Evolutionary conservation across 31 red algal species (phyloP).

Genomic region (Porphyra umbilicalis): DNA sequence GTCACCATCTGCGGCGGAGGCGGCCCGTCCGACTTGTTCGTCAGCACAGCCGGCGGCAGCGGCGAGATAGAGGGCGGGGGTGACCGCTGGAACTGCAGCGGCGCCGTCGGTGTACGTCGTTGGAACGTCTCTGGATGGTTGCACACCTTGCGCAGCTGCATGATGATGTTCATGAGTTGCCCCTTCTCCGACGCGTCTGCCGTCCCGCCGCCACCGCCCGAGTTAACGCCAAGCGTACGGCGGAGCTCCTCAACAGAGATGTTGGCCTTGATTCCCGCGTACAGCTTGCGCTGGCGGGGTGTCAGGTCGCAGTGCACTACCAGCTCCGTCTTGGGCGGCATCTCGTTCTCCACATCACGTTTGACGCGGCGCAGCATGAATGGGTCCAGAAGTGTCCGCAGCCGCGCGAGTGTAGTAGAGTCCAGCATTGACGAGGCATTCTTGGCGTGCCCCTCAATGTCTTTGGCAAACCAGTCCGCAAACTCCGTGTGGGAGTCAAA

Average conservation of each 20-base stretch:
- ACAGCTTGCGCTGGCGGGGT: slow-evolving; percentile 79
- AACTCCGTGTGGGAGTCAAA: slow-evolving; percentile 95
- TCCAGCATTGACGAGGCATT: slow-evolving; percentile 70
- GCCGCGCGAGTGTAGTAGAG: slow-evolving; percentile 62
- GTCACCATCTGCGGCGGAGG: background rate
- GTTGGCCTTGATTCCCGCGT: slow-evolving; percentile 79
- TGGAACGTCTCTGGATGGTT: slow-evolving; percentile 99
- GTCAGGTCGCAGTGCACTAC: slow-evolving; percentile 71
- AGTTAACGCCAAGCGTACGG: slow-evolving; percentile 40
- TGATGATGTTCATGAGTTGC: slow-evolving; percentile 97
- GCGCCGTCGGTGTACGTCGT: slow-evolving; percentile 65
- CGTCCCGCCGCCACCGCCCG: slow-evolving; percentile 6
- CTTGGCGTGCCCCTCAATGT: slow-evolving; percentile 75
- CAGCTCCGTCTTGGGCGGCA: slow-evolving; percentile 96
- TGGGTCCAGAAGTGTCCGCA: slow-evolving; percentile 85
- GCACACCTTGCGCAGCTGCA: slow-evolving; percentile 98
- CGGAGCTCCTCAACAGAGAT: slow-evolving; percentile 75
- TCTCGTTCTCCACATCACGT: slow-evolving; percentile 91
- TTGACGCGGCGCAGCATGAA: slow-evolving; percentile 98
- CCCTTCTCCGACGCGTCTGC: slow-evolving; percentile 50
- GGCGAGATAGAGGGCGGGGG: slow-evolving; percentile 65
- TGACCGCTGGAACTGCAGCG: slow-evolving; percentile 63
- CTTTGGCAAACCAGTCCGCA: slow-evolving; percentile 94
- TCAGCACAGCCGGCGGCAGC: slow-evolving; percentile 65
- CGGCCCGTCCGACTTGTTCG: background rate